Conservation (phyloP, 2,329 filamentous ascomycete species). For the Fusarium domesticum region DNA sequence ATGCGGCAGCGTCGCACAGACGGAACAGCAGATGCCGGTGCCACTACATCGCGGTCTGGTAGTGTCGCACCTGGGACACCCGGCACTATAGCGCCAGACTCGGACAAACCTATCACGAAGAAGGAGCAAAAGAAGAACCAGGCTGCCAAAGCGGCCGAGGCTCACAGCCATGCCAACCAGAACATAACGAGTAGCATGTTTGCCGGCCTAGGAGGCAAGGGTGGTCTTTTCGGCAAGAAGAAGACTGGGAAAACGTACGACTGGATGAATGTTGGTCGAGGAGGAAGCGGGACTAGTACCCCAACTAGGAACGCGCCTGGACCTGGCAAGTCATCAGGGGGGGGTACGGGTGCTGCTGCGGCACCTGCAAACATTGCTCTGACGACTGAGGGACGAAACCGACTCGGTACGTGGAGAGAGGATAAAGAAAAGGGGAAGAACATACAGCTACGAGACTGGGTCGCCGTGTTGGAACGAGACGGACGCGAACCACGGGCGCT, state of each 20-base stretch:
- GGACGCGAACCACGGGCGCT: conserved; percentile 63
- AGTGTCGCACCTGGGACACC: conserved; percentile 60
- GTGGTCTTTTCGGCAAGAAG: conserved; percentile 55
- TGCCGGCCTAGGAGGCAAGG: conserved; percentile 60
- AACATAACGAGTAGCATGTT: conserved; percentile 81
- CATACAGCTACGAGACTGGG: conserved; percentile 81
- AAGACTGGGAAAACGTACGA: conserved; percentile 66
- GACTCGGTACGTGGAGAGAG: conserved; percentile 74
- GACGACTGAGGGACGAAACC: conserved; percentile 57
- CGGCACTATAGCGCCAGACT: conserved; percentile 60
- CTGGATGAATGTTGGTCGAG: conserved; percentile 62
- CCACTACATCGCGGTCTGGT: conserved; percentile 50
- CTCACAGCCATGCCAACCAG: conserved; percentile 74
- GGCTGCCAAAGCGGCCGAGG: conserved; percentile 73
- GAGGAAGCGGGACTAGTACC: conserved; percentile 54
- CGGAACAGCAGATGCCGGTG: conserved; percentile 50
- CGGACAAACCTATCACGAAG: conserved; percentile 72
- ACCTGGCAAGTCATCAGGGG: conserved; percentile 34
- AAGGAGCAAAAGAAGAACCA: conserved; percentile 78
- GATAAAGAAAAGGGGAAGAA: conserved; percentile 71
- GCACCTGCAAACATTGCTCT: conserved; percentile 40
- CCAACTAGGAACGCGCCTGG: conserved; percentile 40
- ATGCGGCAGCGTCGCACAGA: conserved; percentile 64
- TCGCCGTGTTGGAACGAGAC: conserved; percentile 76
- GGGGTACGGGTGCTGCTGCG: conserved; percentile 31